Evolutionary conservation across 306 rosid genomes (phyloP).

Genomic region (Casuarina cunninghamiana): DNA sequence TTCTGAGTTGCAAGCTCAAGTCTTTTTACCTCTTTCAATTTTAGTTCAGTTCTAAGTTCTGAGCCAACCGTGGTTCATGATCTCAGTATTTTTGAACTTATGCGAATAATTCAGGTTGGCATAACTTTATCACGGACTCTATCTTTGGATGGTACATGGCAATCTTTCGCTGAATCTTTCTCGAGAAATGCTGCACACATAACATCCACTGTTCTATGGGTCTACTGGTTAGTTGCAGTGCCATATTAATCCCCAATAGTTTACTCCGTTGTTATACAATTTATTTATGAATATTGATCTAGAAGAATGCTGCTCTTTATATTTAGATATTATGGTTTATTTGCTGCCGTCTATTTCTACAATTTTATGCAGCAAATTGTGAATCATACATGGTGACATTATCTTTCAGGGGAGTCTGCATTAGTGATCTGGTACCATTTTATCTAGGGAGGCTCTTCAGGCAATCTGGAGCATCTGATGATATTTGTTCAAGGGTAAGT

Average conservation of each 20-base stretch:
- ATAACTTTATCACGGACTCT: slow-evolving; percentile 54
- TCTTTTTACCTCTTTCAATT: slow-evolving; percentile 13
- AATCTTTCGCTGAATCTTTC: slow-evolving; percentile 58
- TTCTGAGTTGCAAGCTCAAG: slow-evolving; percentile 45
- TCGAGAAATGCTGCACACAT: slow-evolving; percentile 52
- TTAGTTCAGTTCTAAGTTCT: slow-evolving; percentile 10
- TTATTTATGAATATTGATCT: neutral
- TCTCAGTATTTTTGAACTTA: slow-evolving; percentile 19
- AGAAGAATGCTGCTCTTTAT: neutral
- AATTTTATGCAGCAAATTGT: slow-evolving; percentile 10
- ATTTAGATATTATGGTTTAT: neutral
- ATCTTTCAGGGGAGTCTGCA: slow-evolving; percentile 65
- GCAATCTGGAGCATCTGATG: slow-evolving; percentile 51
- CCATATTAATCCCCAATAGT: slow-evolving; percentile 7
- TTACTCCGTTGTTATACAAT: slow-evolving; percentile 9
- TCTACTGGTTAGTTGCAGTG: slow-evolving; percentile 53
- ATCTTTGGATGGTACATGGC: slow-evolving; percentile 65
- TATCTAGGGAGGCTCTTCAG: slow-evolving; percentile 65
- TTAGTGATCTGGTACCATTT: slow-evolving; percentile 68
- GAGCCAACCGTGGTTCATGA: neutral
- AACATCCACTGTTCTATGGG: slow-evolving; percentile 58
- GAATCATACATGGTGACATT: slow-evolving; percentile 1
- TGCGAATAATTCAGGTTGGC: slow-evolving; percentile 52
- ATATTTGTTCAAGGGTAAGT: slow-evolving; percentile 53
- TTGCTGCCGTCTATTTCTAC: slow-evolving; percentile 1